phyloP scores from a whole-genome alignment of 352 stramenopile genomes.

The Globisporangium yorkense region DNA sequence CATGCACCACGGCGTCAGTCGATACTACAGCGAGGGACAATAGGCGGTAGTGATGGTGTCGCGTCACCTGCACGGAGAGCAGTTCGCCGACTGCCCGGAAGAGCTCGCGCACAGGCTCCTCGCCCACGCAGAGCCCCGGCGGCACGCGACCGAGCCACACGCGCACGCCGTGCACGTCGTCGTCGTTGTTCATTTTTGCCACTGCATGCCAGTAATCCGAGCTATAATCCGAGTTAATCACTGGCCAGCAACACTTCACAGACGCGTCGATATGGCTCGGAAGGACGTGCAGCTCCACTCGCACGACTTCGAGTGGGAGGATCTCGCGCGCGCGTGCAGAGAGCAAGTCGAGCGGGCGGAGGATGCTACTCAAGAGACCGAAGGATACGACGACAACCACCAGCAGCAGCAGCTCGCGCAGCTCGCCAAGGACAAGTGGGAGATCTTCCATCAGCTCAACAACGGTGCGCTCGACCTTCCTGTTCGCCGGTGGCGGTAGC shows the following conservation, averaged over 20 bases:
- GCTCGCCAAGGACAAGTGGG: conserved; percentile 65
- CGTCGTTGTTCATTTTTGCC: neutral
- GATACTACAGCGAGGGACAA: neutral
- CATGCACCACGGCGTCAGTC: too few relatives aligned
- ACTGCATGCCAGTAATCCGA: neutral
- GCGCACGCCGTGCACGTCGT: conserved; percentile 1
- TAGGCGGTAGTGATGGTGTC: neutral
- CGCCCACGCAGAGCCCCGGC: conserved; percentile 47
- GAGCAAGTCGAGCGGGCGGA: conserved; percentile 9
- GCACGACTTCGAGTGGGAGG: conserved; percentile 74
- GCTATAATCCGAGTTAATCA: neutral
- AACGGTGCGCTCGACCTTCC: conserved; percentile 28
- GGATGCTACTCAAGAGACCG: neutral
- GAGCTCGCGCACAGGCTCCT: conserved; percentile 34
- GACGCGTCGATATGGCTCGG: conserved; percentile 8
- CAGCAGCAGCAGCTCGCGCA: conserved; percentile 27
- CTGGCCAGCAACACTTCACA: neutral
- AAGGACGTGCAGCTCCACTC: conserved; percentile 59
- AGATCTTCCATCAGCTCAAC: conserved; percentile 74
- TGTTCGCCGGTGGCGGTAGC: neutral
- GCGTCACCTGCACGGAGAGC: conserved; percentile 32
- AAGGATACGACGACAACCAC: neutral
- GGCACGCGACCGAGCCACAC: conserved; percentile 57
- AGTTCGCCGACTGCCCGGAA: conserved; percentile 49
- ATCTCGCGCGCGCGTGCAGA: conserved; percentile 47